Evolutionary conservation across 1,139 yeast genomes (phyloP).

Genomic region (Candida albicans): DNA sequence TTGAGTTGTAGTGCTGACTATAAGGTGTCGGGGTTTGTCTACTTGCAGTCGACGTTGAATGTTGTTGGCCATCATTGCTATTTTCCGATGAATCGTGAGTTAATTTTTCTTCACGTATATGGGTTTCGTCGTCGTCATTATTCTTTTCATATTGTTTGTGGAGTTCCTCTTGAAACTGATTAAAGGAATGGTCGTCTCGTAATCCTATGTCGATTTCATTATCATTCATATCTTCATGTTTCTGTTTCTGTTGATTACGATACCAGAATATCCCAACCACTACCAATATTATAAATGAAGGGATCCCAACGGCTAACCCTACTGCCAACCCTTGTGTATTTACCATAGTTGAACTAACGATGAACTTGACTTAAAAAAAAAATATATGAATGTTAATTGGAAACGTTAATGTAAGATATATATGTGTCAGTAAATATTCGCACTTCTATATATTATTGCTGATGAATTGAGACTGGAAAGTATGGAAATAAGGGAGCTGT

Average conservation of each 20-base stretch:
- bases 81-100: constrained; percentile 1
- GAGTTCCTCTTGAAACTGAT: constrained; percentile 40
- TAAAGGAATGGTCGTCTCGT: constrained; percentile 39
- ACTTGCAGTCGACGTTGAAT: constrained; percentile 3
- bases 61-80: constrained; percentile 6
- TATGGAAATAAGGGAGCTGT: too few species aligned
- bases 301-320: constrained; percentile 47
- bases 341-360: constrained; percentile 17
- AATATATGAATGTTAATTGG: background rate
- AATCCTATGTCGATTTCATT: constrained; percentile 38
- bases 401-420: background rate
- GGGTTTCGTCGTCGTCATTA: constrained; percentile 4
- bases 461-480: too few species aligned
- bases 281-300: constrained; percentile 31
- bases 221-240: constrained; percentile 31
- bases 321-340: constrained; percentile 31
- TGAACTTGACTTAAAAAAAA: background rate
- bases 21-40: constrained; percentile 3
- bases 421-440: background rate
- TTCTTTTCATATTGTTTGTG: constrained; percentile 18
- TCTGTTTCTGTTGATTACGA: constrained; percentile 34
- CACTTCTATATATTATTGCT: too few species aligned
- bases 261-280: constrained; percentile 26
- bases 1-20: background rate
- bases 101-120: constrained; percentile 1